These are phyloP conservation scores for Penicillium nucicola DNA, from an alignment of 495 filamentous ascomycete genomes.

Conservation along the genomic window DNA sequence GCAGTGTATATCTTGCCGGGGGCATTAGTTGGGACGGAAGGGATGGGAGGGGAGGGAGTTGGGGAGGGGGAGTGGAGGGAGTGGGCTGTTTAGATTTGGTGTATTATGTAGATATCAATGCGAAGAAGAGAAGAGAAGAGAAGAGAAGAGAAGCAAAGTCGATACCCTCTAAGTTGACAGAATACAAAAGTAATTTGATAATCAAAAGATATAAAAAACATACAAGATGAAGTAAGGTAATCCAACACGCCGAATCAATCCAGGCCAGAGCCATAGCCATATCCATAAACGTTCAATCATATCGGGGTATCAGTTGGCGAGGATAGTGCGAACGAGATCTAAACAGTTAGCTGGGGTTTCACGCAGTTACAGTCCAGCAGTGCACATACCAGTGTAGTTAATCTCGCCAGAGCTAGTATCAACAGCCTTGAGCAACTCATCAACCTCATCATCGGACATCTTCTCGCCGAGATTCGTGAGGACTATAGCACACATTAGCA, in stretches of 20 bases:
- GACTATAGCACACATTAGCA: conserved; percentile 44
- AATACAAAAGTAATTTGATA: conserved; percentile 5
- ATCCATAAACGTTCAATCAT: conserved; percentile 10
- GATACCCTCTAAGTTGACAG: not conserved
- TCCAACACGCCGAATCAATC: conserved; percentile 6
- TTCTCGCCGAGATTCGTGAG: conserved; percentile 97
- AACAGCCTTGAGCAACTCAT: conserved; percentile 95
- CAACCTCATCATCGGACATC: conserved; percentile 97
- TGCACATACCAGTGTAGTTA: conserved; percentile 81
- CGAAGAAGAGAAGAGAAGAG: conserved; percentile 7
- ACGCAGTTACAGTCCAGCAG: too few relatives aligned
- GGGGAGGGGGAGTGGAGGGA: conserved; percentile 33
- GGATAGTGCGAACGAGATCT: conserved; percentile 93
- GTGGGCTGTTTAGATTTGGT: conserved; percentile 15
- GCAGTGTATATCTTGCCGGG: conserved; percentile 62
- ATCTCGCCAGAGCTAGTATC: conserved; percentile 92
- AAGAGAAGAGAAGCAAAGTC: not conserved
- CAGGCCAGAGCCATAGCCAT: conserved; percentile 13
- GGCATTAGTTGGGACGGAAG: conserved; percentile 50
- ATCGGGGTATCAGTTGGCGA: conserved; percentile 70
- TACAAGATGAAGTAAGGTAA: conserved; percentile 5
- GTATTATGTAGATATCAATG: too few relatives aligned
- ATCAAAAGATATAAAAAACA: too few relatives aligned
- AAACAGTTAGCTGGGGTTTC: not conserved
- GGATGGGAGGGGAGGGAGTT: conserved; percentile 27